phyloP scores from a whole-genome alignment of 1,284 basidiomycete species.

The Chondrostereum purpureum region DNA sequence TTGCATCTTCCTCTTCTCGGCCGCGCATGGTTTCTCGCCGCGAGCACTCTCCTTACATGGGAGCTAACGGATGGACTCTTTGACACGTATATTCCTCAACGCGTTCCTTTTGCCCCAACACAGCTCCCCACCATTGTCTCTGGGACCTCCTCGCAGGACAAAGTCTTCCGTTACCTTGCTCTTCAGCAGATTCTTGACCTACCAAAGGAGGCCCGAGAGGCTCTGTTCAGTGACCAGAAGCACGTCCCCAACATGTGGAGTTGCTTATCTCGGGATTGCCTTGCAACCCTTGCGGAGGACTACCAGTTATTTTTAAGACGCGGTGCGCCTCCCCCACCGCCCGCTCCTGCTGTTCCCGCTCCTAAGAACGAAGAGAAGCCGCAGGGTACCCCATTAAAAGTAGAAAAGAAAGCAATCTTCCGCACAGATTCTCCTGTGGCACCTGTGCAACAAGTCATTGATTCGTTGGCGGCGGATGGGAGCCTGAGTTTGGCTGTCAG shows the following conservation, averaged over 20 bases:
- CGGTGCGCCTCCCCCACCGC: constrained; percentile 33
- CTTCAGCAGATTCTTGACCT: constrained; percentile 47
- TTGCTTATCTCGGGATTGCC: constrained; percentile 48
- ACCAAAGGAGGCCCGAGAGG: constrained; percentile 41
- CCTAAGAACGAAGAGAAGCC: constrained; percentile 14
- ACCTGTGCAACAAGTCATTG: constrained; percentile 43
- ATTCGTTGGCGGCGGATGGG: constrained; percentile 53
- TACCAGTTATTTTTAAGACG: constrained; percentile 51
- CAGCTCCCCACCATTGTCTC: constrained; percentile 50
- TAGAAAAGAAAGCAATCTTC: constrained; percentile 45
- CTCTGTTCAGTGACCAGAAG: constrained; percentile 67
- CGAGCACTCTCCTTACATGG: constrained; percentile 49
- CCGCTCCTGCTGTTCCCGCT: constrained; percentile 19
- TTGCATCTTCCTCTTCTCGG: constrained; percentile 40
- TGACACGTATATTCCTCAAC: constrained; percentile 42
- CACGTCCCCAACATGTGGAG: constrained; percentile 60
- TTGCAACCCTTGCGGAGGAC: constrained; percentile 58
- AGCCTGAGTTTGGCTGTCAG: constrained; percentile 44
- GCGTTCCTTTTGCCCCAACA: constrained; percentile 30
- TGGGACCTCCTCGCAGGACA: constrained; percentile 45
- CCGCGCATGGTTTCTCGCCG: constrained; percentile 41
- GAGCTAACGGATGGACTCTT: constrained; percentile 56
- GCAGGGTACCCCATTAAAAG: constrained; percentile 17
- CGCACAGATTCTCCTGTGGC: constrained; percentile 24
- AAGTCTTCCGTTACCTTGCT: constrained; percentile 49